Evolutionary conservation across 306 rosid species (phyloP).

Genomic region (Medicago ruthenica): DNA sequence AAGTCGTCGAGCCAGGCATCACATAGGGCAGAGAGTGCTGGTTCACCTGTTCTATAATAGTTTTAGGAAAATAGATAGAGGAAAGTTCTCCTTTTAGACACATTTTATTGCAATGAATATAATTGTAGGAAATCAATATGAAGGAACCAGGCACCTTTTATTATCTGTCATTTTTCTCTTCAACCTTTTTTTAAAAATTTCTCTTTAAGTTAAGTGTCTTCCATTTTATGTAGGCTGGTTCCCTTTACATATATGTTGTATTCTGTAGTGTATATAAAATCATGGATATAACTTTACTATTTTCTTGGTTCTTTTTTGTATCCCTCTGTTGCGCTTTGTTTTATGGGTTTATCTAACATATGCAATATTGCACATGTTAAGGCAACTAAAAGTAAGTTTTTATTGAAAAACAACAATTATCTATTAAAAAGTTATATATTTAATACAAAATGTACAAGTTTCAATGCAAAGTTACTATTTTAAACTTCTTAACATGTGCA

Average conservation of each 20-base stretch:
- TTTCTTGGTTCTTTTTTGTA: slow-evolving; percentile 29
- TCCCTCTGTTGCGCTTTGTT: not conserved
- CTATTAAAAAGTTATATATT: too few relatives aligned
- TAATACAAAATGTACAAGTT: too few relatives aligned
- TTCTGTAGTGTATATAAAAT: slow-evolving; percentile 81
- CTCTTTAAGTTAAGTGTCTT: slow-evolving; percentile 42
- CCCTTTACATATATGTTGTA: slow-evolving; percentile 68
- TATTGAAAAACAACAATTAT: too few relatives aligned
- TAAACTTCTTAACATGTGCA: too few relatives aligned
- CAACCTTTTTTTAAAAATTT: not conserved
- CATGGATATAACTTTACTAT: slow-evolving; percentile 47
- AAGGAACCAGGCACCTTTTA: slow-evolving; percentile 49
- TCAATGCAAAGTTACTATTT: too few relatives aligned
- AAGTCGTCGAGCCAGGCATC: slow-evolving; percentile 66
- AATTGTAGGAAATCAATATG: slow-evolving; percentile 48
- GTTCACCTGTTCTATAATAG: slow-evolving; percentile 65
- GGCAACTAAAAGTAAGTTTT: too few relatives aligned
- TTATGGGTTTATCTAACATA: too few relatives aligned
- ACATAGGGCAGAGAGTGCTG: slow-evolving; percentile 60
- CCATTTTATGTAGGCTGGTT: slow-evolving; percentile 63
- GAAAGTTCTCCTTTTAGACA: slow-evolving; percentile 51
- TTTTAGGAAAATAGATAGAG: slow-evolving; percentile 55
- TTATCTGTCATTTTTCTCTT: slow-evolving; percentile 32
- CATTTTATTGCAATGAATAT: slow-evolving; percentile 59
- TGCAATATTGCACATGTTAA: too few relatives aligned